Evolutionary conservation across 129 eudicot species (phyloP), one percentile per base, ranked within the genome.

Genomic region (Erigeron canadensis): DNA sequence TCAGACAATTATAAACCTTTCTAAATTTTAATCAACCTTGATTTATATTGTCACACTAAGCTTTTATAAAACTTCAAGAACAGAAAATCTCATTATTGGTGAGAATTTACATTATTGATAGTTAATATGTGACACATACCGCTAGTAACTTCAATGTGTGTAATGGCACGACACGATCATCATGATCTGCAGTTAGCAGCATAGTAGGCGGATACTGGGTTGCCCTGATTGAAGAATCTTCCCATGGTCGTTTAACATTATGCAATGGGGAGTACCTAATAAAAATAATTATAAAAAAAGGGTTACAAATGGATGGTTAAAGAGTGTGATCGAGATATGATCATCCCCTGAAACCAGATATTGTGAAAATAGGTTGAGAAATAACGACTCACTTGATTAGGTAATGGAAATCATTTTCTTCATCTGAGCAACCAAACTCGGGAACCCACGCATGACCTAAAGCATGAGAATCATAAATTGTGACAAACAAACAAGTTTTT

Each of bases 361-460:
- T 28, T 28, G 1, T 1, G 18, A 44, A n/a, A 23, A 23, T 47
- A 44, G 44, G 37, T 11, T 46, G n/a, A 5, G 7, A 47, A 23
- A 10, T 15, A 71, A 41, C 11, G 39, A 64, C 99, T 84, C 76
- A 94, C 99, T 90, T 89, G 74, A 90, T 85, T 75, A 85, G 84
- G 91, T 88, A 84, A 5, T 73, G 88, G 77, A 94, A 94, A 65
- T 94, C 97, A 59, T 81, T 93, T 80, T 86, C 97, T 46, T 84
- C 79, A 13, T 94, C 97, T 8, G 97, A 90, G 69, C 96, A 90
- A 34, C 99, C 99, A 80, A 70, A 94, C 59, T 94, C 97, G 1
- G 96, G 83, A 56, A 90, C 73, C 99, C 97, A 94, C 16, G 99
- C 96, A 62, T 94, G 97, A 72, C 99, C 97, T 94, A 55, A 46